Base-by-base conservation (phyloP, 2,329 filamentous ascomycete genomes). In the Calonectria pauciramosa region DNA sequence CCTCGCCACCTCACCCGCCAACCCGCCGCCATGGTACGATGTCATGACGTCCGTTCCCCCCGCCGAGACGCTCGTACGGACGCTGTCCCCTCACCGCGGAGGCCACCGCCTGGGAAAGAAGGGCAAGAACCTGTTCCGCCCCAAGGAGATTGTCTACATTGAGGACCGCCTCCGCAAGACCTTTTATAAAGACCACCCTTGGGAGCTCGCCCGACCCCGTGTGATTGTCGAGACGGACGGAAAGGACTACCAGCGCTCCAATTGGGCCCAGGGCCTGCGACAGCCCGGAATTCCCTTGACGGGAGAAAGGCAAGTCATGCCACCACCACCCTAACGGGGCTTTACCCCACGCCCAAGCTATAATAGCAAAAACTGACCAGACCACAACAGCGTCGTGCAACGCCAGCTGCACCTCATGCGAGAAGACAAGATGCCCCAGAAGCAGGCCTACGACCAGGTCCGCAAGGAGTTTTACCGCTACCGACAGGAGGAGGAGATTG, bases 181-280 rank as follows among this genome's bases (percentile, higher is more conserved):
- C 34, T 99, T 99, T 87, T 99, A 95, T 88, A 92, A 90, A 82
- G 96, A 99, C 85, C 97, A 99, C 84, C 97, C 97, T 7, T 99
- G 97, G 97, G 97, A 99, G 86, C 88, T 99, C 82, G 97, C 97
- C 23, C 91, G 96, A 76, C 97, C 97, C 70, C 91, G 95, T 79
- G 89, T 98, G 73, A 88, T 99, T 60, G 87, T 99, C 13, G 97
- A 99, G 86, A 89, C 93, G 79, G 94, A 96, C 81, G 97, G 97
- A 68, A 94, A 94, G 83, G 96, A 99, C 82, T 89, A 91, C 67
- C 91, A 93, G 83, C 88, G 87, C 70, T 93, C 92, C 81, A 92
- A 98, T 85, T 99, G 96, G 96, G 94, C 93, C 79, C 92, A 86
- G 80, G 91, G 89, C 30, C 85, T 98, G 79, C 88, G 90, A 80